These are phyloP conservation scores for Dendrostoma leiphaemia DNA, from an alignment of 2,329 filamentous ascomycete genomes.

Conservation along the genomic window DNA sequence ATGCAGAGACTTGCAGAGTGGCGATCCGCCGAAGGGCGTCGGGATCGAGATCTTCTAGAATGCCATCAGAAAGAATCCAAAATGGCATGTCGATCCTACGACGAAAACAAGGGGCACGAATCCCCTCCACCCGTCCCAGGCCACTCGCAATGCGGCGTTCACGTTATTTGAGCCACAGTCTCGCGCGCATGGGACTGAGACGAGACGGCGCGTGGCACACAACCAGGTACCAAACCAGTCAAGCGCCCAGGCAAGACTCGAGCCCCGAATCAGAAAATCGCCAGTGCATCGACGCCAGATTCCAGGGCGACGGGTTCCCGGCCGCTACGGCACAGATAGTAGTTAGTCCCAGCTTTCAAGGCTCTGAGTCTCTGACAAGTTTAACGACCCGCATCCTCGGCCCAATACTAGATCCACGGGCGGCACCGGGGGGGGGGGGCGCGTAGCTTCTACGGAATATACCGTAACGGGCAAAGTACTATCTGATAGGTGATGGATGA, in stretches of 20 bases:
- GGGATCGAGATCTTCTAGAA: constrained; percentile 1
- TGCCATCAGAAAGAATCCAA: background rate
- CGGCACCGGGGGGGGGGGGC: too few species aligned
- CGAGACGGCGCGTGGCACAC: background rate
- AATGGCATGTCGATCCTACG: background rate
- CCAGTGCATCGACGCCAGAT: background rate
- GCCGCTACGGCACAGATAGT: background rate
- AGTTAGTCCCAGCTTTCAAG: background rate
- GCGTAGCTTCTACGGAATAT: too few species aligned
- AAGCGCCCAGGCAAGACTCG: background rate
- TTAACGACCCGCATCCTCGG: too few species aligned
- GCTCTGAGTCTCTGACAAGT: too few species aligned
- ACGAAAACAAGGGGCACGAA: background rate
- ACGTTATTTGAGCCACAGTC: too few species aligned
- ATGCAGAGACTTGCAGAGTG: too few species aligned
- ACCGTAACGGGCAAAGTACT: too few species aligned
- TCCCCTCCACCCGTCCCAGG: background rate
- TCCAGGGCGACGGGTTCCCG: background rate
- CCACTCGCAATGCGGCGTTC: background rate
- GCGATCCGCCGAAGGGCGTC: background rate
- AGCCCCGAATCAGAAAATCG: background rate
- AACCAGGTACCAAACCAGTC: background rate
- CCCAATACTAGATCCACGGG: too few species aligned
- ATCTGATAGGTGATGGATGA: too few species aligned
- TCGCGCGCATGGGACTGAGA: background rate